Base-by-base conservation (phyloP, 139 green algal species). In the Picochlorum sp. region DNA sequence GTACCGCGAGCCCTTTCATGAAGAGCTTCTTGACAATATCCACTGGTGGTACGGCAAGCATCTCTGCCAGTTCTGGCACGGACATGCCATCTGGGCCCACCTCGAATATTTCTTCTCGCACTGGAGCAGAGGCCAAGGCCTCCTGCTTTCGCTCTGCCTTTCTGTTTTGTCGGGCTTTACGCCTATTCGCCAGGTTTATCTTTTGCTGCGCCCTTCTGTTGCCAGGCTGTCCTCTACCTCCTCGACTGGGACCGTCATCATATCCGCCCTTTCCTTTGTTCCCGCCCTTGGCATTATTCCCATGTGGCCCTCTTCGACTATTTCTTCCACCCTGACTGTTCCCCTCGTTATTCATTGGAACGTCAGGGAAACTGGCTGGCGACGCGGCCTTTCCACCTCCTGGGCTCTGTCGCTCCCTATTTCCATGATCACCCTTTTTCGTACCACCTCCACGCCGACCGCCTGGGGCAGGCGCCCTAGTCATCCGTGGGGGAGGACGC, bases 11-110 rank as follows among this genome's bases (percentile, higher is more conserved):
- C 45, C 94, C 94, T 73, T 95, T 95, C 84, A 97, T 90, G 84
- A 99, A 99, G 11, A 99, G 88, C 0, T 75, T 70, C 60, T 88
- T 88, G 52, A 99, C 82, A 10, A 99, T 71, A 51, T 98, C 88
- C 4, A 70, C 76, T 13, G 83, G 69, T 26, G 81, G 77, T 21
- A 95, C 70, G 23, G 91, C 89, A 21, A 97, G 79, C 38, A 71
- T 49, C 13, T 77, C 65, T 2, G 89, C 88, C 45, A 99, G 80
- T 24, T 93, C 88, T 8, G 73, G 63, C 45, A 98, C 76, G 3
- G 62, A 68, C 85, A 99, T 89, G 34, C 94, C 94, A 65, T 93
- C 84, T 0, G 84, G 52, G 4, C 85, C 84, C 6, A 97, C 84
- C 70, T 97, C 92, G 23, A 98, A 89, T 49, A 98, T 96, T 65